Conservation (phyloP, 2,329 filamentous ascomycete genomes). For the Rhinocladiella mackenziei region DNA sequence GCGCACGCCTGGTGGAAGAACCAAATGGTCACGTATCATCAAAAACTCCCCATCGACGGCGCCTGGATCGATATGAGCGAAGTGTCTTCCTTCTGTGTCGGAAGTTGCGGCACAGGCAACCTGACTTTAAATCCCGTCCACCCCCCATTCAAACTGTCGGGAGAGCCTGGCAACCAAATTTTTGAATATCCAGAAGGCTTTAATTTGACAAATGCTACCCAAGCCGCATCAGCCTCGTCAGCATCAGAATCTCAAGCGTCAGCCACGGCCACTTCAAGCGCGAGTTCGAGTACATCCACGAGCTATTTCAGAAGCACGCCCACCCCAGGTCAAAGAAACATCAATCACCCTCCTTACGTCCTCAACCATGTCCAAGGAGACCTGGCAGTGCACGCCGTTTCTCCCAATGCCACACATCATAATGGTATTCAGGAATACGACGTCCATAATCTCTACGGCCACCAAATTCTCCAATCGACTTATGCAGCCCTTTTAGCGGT, state of each 20-base stretch:
- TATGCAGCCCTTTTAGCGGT: conserved; percentile 65
- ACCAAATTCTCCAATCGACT: conserved; percentile 72
- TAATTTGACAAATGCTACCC: conserved; percentile 63
- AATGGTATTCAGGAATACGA: conserved; percentile 72
- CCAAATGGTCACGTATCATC: conserved; percentile 50
- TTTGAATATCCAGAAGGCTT: conserved; percentile 66
- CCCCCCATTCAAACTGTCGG: conserved; percentile 61
- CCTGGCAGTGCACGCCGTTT: conserved; percentile 67
- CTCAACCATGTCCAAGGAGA: conserved; percentile 72
- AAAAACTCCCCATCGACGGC: conserved; percentile 52
- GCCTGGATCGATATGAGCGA: conserved; percentile 62
- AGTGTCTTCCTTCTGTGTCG: conserved; percentile 63
- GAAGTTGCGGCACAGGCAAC: conserved; percentile 65
- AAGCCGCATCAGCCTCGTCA: conserved; percentile 58
- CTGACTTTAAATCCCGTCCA: conserved; percentile 65
- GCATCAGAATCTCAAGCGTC: conserved; percentile 51
- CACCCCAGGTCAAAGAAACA: conserved; percentile 60
- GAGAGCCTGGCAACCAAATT: conserved; percentile 58
- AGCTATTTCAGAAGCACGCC: conserved; percentile 57
- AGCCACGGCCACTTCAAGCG: conserved; percentile 34
- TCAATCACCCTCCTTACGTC: conserved; percentile 71
- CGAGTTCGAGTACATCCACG: conserved; percentile 35
- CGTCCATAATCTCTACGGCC: conserved; percentile 73
- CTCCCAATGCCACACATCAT: conserved; percentile 71
- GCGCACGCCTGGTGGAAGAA: conserved; percentile 58